Base-by-base conservation (phyloP, 257 asterid genomes). In the Dorcoceras hygrometricum region DNA sequence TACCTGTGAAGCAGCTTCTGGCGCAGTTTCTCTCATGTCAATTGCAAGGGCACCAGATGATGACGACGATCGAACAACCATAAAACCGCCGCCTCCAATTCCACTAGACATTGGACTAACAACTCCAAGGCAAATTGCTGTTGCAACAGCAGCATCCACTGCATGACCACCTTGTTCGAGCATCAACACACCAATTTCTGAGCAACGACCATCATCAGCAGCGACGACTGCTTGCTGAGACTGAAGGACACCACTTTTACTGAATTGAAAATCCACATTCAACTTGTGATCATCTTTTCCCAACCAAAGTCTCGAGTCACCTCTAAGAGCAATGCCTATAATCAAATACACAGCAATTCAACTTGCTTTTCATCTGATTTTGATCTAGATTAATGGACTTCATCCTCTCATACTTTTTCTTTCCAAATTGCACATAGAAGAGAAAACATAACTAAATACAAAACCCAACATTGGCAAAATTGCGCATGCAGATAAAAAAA, bases 11-110 rank as follows among this genome's bases (percentile, higher is more conserved):
- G 98, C 91, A 65, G 92, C 95, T 43, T 62, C 63, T 0, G 98
- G 98, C 34, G 98, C 98, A 59, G 98, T 89, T 80, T 89, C 98
- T 65, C 98, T 89, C 90, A 84, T 80, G 76, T 91, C 95, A n/a
- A 85, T 77, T 0, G 96, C 95, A 34, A 70, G 63, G 24, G 89
- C 83, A 43, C 34, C 76, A 2, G 84, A 62, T 0, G 74, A 43
- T 5, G 88, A 71, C 0, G 87, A 82, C 62, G 94, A 81, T 55
- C 78, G 82, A 58, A 91, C 91, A 8, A 91, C 84, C 98, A 91
- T 89, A 73, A 89, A 89, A 29, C 71, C 95, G 8, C 96, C 98
- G 9, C 98, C 98, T 12, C 98, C 98, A 2, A 91, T 84, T 29
- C 96, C 98, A 69, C 98, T 89, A 10, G 91, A 78, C 76, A 73